Conservation (phyloP, 2,329 filamentous ascomycete species). For the Colletotrichum graminicola region DNA sequence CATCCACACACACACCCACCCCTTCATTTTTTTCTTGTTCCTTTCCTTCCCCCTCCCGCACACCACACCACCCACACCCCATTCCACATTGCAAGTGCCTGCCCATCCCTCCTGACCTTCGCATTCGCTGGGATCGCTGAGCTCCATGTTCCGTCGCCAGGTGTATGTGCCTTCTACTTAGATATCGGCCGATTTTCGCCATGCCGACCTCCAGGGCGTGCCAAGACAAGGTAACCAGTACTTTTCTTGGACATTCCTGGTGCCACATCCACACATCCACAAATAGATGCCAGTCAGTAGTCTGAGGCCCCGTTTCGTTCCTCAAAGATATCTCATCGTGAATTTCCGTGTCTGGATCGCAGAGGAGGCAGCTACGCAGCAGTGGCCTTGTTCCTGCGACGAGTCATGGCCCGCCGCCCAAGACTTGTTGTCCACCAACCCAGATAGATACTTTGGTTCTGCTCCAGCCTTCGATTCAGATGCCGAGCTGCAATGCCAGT, state of each 20-base stretch:
- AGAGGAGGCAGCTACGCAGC: neutral
- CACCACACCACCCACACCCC: neutral
- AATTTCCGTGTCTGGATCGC: slow-evolving; percentile 5
- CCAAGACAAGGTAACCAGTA: neutral
- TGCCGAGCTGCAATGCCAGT: neutral
- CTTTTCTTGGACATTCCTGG: neutral
- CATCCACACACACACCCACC: neutral
- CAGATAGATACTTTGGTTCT: slow-evolving; percentile 4
- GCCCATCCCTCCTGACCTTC: neutral
- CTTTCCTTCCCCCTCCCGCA: neutral
- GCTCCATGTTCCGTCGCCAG: slow-evolving; percentile 13
- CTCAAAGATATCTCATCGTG: slow-evolving; percentile 12
- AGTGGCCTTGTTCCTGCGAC: slow-evolving; percentile 13
- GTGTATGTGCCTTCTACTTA: slow-evolving; percentile 1
- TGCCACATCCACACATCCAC: slow-evolving; percentile 11
- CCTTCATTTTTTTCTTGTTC: neutral
- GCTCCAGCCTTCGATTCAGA: neutral
- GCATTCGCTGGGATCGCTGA: slow-evolving; percentile 16
- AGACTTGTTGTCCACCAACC: slow-evolving; percentile 12
- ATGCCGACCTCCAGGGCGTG: neutral
- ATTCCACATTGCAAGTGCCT: neutral
- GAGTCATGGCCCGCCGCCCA: slow-evolving; percentile 39
- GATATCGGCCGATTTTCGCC: neutral
- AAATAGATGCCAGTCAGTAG: slow-evolving; percentile 15
- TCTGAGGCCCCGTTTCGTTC: neutral